Conservation (phyloP, 306 rosid species). For the Abrus precatorius region DNA sequence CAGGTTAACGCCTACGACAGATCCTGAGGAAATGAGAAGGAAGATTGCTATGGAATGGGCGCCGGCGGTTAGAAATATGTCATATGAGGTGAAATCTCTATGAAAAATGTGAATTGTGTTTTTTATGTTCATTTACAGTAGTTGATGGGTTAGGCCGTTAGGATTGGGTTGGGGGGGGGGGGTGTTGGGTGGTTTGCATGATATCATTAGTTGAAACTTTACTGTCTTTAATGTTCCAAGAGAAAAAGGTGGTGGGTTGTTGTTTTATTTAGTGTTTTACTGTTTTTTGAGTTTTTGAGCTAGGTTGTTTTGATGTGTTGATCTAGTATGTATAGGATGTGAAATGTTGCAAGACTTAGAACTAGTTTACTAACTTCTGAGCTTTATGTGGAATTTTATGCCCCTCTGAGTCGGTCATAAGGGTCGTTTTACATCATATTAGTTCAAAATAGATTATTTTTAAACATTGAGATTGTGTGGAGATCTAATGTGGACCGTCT, state of each 20-base stretch:
- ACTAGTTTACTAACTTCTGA: not conserved
- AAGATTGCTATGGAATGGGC: constrained; percentile 89
- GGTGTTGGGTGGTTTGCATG: too few species aligned
- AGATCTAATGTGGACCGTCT: not conserved
- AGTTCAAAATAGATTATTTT: not conserved
- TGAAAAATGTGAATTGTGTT: not conserved
- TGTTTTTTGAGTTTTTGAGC: not conserved
- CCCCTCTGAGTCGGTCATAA: not conserved
- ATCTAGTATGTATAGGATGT: constrained; percentile 1
- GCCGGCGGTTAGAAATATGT: constrained; percentile 75
- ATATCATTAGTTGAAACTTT: too few species aligned
- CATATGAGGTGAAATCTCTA: constrained; percentile 65
- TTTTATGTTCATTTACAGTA: constrained; percentile 6
- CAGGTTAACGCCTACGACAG: constrained; percentile 73
- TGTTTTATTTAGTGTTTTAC: not conserved
- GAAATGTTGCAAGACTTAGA: not conserved
- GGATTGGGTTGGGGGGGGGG: too few species aligned
- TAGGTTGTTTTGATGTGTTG: not conserved
- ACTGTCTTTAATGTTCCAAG: not conserved
- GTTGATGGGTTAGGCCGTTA: not conserved
- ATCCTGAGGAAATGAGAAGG: constrained; percentile 72
- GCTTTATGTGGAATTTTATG: constrained; percentile 18
- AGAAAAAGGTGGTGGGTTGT: not conserved
- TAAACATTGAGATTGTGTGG: not conserved
- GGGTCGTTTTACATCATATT: constrained; percentile 1